Conservation (phyloP, 257 asterid species). For the Primulina eburnea region DNA sequence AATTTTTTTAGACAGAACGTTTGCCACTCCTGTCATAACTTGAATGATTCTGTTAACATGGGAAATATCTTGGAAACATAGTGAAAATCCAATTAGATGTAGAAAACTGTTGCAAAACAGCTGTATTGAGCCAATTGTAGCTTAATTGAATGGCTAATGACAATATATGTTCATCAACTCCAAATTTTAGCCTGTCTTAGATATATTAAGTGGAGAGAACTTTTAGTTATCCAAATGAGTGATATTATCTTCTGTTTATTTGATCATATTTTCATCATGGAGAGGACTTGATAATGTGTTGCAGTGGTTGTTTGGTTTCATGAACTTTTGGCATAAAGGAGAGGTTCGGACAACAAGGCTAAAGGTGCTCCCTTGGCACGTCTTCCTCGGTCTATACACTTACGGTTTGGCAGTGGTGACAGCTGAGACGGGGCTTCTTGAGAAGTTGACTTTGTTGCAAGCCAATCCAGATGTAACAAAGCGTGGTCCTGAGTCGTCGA, state of each 20-base stretch:
- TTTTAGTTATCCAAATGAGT: neutral
- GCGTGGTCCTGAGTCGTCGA: slow-evolving; percentile 50
- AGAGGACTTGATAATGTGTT: slow-evolving; percentile 14
- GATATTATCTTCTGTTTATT: neutral
- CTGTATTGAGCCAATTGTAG: neutral
- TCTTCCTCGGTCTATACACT: slow-evolving; percentile 76
- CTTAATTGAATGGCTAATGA: neutral
- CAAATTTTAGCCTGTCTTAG: neutral
- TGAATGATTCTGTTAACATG: neutral
- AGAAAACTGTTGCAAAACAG: neutral
- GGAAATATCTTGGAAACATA: neutral
- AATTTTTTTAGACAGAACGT: neutral
- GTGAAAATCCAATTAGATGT: neutral
- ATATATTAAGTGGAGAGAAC: neutral
- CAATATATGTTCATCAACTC: neutral
- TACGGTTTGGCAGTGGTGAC: slow-evolving; percentile 76
- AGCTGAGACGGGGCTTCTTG: slow-evolving; percentile 86
- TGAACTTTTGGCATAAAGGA: slow-evolving; percentile 78
- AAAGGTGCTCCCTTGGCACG: slow-evolving; percentile 74
- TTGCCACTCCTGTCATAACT: neutral
- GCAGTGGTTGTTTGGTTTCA: slow-evolving; percentile 82
- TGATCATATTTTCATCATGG: neutral
- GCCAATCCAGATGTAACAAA: slow-evolving; percentile 47
- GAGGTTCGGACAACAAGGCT: slow-evolving; percentile 60
- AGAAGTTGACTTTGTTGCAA: slow-evolving; percentile 73